Evolutionary conservation across 768 basidiomycete species (phyloP), one percentile per base, ranked within the genome.

Genomic region (Macrolepiota albuminosa): DNA sequence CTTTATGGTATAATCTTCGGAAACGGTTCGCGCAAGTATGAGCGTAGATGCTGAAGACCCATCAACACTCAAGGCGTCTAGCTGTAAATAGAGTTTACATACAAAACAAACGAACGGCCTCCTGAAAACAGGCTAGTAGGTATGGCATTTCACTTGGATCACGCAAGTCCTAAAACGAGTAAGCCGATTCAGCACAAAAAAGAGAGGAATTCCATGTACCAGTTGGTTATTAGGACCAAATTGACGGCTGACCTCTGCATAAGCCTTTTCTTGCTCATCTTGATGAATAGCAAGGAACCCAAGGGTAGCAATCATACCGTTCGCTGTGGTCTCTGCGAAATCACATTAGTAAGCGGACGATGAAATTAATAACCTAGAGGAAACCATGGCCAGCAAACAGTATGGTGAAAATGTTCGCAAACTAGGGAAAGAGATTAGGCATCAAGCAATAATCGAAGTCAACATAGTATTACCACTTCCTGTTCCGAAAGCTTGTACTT

Each of bases 321-420:
- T 74, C 1, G 82, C 81, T 1, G 82, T 82, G 2, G 81, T 84
- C 69, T 83, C 81, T 80, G 56, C 26, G 55, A 26, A 26, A 18
- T 36, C 34, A 18, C 16, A 48, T 48, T 6, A 58, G 37, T 34
- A 31, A 61, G 24, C 11, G 42, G 8, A 39, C 24, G 4, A 13
- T 9, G 14, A 2, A 48, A 14, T n/a, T 16, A 16, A 33, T 18
- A 4, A 6, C 13, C n/a, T 37, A 37, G 29, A 50, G 36, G n/a
- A 31, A 60, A 69, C 69, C 67, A 60, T 70, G 68, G 7, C 69
- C 68, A 52, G 68, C 65, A 57, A 70, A 70, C 52, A 70, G 52
- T 33, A 70, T 52, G 13, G 61, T 59, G 43, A 69, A 69, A 4
- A 61, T 68, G 40, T 70, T 70, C 2, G 67, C 64, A 34, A 70